Base-by-base conservation (phyloP, 2,329 filamentous ascomycete species). In the Hypomyces rosellus region DNA sequence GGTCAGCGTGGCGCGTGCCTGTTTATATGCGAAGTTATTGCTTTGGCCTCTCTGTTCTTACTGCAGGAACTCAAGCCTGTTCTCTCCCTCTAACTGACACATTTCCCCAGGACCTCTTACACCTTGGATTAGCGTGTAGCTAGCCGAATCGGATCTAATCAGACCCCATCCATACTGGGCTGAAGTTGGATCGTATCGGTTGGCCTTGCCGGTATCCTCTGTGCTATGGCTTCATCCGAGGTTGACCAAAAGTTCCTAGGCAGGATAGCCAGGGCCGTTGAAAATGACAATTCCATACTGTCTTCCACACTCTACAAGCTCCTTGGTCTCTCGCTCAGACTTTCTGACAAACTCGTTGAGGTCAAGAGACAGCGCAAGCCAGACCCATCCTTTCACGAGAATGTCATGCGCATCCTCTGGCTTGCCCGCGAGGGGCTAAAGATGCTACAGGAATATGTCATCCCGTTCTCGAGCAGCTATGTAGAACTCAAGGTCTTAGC, bases 181-280 rank as follows among this genome's bases (percentile, higher is more conserved):
- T 18, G 15, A 13, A 9, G 12, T 13, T 41, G 11, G 38, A 16
- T 41, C 38, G 1, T 41, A 16, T 5, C 9, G 15, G 15, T 15
- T 16, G 15, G 11, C 20, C 15, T 20, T 20, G 16, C 38, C 22
- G 38, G 16, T 9, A 13, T 20, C 16, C 11, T 16, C 15, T 13
- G n/a, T 20, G 15, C n/a, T 55, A 99, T 97, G 93, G 93, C 93
- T 72, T 93, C 91, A 65, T 93, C 90, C 54, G 89, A 96, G 72
- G 89, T 97, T 55, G 93, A 99, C 69, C 91, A 96, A 73, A 99
- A 97, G 73, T 96, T 95, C 71, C 79, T 99, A 63, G 90, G 89
- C 71, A 85, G 84, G 65, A 85, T 96, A 65, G 92, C 93, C 66
- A 87, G 85, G 69, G 79, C 84, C 54, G 90, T 89, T 59, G 84